phyloP scores from a whole-genome alignment of 176 grass and related monocot genomes.

The Aegilops bicornis region DNA sequence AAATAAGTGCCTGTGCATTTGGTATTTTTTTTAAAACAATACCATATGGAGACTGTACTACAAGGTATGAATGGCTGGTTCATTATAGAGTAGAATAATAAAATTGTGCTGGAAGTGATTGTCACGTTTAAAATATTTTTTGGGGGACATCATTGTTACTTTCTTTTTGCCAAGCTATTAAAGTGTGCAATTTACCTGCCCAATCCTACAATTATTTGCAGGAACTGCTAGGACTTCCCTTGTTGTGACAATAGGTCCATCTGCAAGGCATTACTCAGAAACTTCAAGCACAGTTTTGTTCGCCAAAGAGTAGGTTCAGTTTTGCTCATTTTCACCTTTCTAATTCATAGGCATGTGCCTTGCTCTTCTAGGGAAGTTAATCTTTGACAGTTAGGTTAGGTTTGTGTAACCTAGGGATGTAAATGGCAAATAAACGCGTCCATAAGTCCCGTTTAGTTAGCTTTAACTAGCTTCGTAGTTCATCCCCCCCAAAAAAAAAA shows the following conservation, averaged over 20 bases:
- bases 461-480: too few species aligned
- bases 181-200: conserved; percentile 1
- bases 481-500: too few species aligned
- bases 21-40: background rate
- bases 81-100: background rate
- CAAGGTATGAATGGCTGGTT: background rate
- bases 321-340: conserved; percentile 10
- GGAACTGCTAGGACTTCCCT: conserved; percentile 95
- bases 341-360: conserved; percentile 7
- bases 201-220: conserved; percentile 34
- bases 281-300: conserved; percentile 95
- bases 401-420: background rate
- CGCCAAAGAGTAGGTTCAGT: conserved; percentile 75
- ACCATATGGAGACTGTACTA: background rate
- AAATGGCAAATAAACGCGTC: too few species aligned
- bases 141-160: background rate
- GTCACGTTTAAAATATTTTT: background rate
- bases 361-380: background rate
- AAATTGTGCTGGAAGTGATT: background rate
- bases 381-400: background rate
- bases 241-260: conserved; percentile 93
- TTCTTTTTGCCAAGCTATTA: background rate
- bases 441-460: too few species aligned
- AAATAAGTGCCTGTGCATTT: background rate
- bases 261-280: conserved; percentile 84